A percentile compares a stretch with the other conserved stretches of the same genome.
These are phyloP conservation scores for Calonectria leucothoes DNA, from an alignment of 2,329 filamentous ascomycete species.

Conservation along the genomic window DNA sequence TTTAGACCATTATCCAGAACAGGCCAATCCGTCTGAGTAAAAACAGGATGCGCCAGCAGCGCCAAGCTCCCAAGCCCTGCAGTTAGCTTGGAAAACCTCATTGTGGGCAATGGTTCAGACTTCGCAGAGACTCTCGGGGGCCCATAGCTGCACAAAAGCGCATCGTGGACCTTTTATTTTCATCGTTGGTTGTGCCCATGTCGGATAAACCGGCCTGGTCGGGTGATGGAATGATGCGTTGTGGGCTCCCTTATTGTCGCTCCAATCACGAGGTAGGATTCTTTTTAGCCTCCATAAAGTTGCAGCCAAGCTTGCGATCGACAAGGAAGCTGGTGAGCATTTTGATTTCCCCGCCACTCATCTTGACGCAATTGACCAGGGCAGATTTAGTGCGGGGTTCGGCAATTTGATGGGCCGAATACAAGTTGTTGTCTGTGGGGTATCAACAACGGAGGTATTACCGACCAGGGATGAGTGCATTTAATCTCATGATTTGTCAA, in stretches of 20 bases:
- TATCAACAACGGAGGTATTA: not conserved
- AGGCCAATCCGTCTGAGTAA: constrained; percentile 35
- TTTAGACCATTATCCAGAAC: constrained; percentile 47
- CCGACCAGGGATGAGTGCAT: not conserved
- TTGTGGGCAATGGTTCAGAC: not conserved
- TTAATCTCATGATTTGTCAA: not conserved
- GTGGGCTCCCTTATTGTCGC: not conserved
- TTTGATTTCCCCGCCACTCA: constrained; percentile 5
- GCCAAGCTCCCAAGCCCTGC: not conserved
- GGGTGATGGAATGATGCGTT: not conserved
- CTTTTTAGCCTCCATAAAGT: constrained; percentile 8
- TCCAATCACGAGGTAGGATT: not conserved
- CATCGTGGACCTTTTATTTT: not conserved
- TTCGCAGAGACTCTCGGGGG: not conserved
- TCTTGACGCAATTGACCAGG: constrained; percentile 1
- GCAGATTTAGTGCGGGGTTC: not conserved
- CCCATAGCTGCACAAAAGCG: not conserved
- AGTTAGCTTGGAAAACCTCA: not conserved
- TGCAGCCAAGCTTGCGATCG: constrained; percentile 7
- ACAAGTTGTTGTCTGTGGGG: not conserved
- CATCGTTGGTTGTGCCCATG: not conserved
- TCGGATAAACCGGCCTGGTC: not conserved
- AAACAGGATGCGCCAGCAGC: not conserved
- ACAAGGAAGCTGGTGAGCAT: not conserved
- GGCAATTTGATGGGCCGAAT: constrained; percentile 2